These are phyloP conservation scores for Phytophthora lateralis DNA, from an alignment of 352 stramenopile species.

Conservation along the genomic window DNA sequence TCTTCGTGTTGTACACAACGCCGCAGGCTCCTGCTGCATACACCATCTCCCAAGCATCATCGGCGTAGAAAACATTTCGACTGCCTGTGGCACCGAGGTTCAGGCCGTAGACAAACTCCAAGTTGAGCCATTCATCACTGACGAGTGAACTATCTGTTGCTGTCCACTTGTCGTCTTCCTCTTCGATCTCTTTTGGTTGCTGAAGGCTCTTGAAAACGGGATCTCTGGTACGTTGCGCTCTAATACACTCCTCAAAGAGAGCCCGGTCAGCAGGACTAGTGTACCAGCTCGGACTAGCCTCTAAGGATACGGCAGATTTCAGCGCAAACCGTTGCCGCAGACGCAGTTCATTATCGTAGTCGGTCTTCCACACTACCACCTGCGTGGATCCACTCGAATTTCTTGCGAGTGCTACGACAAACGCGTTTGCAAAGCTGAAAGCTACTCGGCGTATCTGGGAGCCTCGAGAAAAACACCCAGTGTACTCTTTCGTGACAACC, in stretches of 20 bases:
- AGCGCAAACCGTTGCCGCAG: conserved; percentile 38
- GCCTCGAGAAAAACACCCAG: conserved; percentile 47
- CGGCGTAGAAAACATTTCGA: conserved; percentile 79
- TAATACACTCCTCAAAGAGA: conserved; percentile 22
- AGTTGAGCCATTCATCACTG: conserved; percentile 43
- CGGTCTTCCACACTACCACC: conserved; percentile 75
- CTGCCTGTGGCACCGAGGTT: conserved; percentile 58
- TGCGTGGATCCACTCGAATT: conserved; percentile 41
- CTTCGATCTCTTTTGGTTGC: conserved; percentile 1
- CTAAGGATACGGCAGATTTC: conserved; percentile 19
- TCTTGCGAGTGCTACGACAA: conserved; percentile 53
- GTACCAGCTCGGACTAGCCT: conserved; percentile 14
- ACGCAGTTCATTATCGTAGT: conserved; percentile 72
- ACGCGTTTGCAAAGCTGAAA: conserved; percentile 64
- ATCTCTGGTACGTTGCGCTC: conserved; percentile 8
- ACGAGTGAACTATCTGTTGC: not conserved
- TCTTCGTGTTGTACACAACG: conserved; percentile 84
- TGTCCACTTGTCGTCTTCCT: conserved; percentile 13
- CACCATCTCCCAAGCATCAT: conserved; percentile 77
- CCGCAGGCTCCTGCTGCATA: conserved; percentile 83
- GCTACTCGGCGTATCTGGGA: conserved; percentile 48
- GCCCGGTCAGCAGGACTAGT: conserved; percentile 25
- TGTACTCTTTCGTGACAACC: conserved; percentile 65
- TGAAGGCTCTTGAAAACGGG: not conserved
- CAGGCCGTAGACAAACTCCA: conserved; percentile 84